Evolutionary conservation across 257 asterid species (phyloP).

Genomic region (Solanum bukasovii): DNA sequence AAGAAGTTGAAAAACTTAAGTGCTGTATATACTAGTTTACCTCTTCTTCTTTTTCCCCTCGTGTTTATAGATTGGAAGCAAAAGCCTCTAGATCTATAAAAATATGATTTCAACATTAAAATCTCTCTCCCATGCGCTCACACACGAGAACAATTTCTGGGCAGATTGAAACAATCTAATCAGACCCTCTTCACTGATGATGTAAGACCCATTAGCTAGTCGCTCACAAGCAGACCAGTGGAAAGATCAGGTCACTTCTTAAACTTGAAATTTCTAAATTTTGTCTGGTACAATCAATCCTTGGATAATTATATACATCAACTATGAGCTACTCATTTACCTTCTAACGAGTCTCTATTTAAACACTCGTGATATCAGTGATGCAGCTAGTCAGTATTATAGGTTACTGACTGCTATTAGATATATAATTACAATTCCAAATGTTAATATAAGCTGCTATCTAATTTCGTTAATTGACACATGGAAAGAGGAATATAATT

Average conservation of each 20-base stretch:
- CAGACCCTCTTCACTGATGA: neutral
- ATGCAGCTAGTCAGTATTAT: neutral
- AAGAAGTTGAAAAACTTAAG: neutral
- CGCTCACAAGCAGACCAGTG: neutral
- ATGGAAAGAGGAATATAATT: slow-evolving; percentile 1
- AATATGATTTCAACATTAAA: neutral
- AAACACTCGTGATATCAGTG: neutral
- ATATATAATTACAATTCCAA: neutral
- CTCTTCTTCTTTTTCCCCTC: neutral
- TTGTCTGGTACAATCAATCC: neutral
- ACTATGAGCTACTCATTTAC: neutral
- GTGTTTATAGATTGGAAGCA: neutral
- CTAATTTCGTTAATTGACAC: neutral
- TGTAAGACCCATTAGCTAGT: neutral
- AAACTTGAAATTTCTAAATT: neutral
- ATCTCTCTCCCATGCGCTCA: neutral
- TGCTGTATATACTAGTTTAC: neutral
- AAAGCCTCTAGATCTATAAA: neutral
- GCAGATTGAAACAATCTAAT: neutral
- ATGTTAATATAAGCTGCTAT: neutral
- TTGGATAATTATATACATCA: neutral
- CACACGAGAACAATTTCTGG: neutral
- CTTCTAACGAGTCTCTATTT: neutral
- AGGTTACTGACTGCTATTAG: neutral
- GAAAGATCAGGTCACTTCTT: neutral